Conservation (phyloP, 805 yeast genomes). For the Starmerella geochares region DNA sequence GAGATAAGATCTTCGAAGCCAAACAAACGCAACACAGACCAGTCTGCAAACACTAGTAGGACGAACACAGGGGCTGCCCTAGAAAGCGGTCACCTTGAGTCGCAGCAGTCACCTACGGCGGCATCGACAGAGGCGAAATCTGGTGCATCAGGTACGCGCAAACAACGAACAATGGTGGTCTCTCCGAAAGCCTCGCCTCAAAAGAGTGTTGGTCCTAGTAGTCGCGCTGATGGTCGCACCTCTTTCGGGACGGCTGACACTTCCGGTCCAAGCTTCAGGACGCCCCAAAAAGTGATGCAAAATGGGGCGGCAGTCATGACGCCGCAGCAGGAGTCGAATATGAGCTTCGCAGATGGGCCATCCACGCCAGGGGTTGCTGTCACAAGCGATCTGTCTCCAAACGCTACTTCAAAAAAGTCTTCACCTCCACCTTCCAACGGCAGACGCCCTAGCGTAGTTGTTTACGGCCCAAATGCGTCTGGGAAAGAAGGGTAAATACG, state of each 20-base stretch:
- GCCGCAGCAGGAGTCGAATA: not conserved
- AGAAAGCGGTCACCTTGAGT: not conserved
- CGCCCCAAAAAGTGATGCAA: not conserved
- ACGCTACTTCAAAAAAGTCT: not conserved
- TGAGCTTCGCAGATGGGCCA: not conserved
- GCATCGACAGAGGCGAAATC: not conserved
- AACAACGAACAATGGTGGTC: not conserved
- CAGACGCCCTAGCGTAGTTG: constrained; percentile 14
- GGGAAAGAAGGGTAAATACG: constrained; percentile 1
- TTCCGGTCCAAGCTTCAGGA: not conserved
- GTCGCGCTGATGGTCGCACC: not conserved
- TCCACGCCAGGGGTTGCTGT: not conserved
- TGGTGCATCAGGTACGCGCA: not conserved
- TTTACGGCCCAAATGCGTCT: constrained; percentile 8
- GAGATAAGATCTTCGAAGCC: constrained; percentile 17
- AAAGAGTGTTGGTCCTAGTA: not conserved
- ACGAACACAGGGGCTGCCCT: not conserved
- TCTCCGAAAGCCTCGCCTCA: not conserved
- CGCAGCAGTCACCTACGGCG: not conserved
- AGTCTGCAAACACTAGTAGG: not conserved
- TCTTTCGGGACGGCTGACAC: not conserved
- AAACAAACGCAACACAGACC: constrained; percentile 9
- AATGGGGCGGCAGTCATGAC: not conserved
- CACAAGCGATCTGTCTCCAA: not conserved
- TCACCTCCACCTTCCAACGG: constrained; percentile 5